These are phyloP conservation scores for Mrakiaceae sp. DNA, from an alignment of 1,284 basidiomycete genomes.

Conservation along the genomic window DNA sequence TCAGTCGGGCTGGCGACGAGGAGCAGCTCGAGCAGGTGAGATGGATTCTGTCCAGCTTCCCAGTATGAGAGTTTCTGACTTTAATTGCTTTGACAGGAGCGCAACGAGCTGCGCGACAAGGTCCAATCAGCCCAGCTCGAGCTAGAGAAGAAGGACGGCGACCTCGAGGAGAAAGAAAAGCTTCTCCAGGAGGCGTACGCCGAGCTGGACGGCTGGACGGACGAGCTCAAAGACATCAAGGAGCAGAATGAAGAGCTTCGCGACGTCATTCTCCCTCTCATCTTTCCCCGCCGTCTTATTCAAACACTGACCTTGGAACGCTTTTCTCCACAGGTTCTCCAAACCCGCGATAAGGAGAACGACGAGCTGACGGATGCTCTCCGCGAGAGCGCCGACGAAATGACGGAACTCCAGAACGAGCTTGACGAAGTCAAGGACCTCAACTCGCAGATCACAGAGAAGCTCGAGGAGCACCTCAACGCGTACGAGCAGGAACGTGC, in stretches of 20 bases:
- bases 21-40: constrained; percentile 32
- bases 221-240: constrained; percentile 31
- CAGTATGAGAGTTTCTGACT: neutral
- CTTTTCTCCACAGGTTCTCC: constrained; percentile 1
- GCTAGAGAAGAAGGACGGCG: constrained; percentile 18
- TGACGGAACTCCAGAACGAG: constrained; percentile 24
- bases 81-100: constrained; percentile 17
- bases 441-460: constrained; percentile 29
- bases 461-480: constrained; percentile 30
- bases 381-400: constrained; percentile 27
- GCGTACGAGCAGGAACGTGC: constrained; percentile 31
- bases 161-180: constrained; percentile 29
- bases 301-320: neutral
- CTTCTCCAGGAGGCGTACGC: constrained; percentile 35
- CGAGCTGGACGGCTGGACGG: constrained; percentile 33
- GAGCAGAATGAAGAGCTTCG: constrained; percentile 32
- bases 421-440: constrained; percentile 29
- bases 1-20: constrained; percentile 18
- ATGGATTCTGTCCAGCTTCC: constrained; percentile 7
- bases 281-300: neutral
- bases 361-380: constrained; percentile 13
- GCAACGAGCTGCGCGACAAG: constrained; percentile 34
- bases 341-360: constrained; percentile 14
- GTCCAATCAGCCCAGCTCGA: constrained; percentile 33
- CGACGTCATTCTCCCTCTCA: constrained; percentile 23